phyloP scores from a whole-genome alignment of 257 asterid species.

The Marsdenia floribunda region DNA sequence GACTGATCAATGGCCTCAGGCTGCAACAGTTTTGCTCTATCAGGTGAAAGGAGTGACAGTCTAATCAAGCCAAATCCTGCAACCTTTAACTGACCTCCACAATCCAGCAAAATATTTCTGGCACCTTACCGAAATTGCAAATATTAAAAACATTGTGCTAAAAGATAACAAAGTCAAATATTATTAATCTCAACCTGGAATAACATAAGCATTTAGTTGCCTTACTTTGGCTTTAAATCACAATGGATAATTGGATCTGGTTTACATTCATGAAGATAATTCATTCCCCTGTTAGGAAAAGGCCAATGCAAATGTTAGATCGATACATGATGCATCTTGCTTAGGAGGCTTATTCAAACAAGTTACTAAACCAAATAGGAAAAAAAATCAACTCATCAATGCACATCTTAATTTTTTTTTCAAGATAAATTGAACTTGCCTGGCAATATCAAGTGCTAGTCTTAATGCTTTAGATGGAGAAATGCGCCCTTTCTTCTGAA shows the following conservation, averaged over 20 bases:
- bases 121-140: conserved; percentile 87
- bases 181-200: conserved; percentile 7
- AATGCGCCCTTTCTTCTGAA: conserved; percentile 85
- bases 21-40: conserved; percentile 67
- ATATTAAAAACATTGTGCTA: conserved; percentile 44
- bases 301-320: conserved; percentile 12
- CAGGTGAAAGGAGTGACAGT: conserved; percentile 59
- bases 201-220: conserved; percentile 58
- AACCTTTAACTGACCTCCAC: conserved; percentile 96
- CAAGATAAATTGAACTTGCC: conserved; percentile 39
- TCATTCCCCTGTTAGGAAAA: conserved; percentile 73
- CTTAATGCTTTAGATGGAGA: conserved; percentile 84
- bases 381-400: neutral
- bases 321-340: neutral
- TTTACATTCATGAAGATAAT: conserved; percentile 95
- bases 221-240: conserved; percentile 92
- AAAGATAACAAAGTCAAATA: conserved; percentile 11
- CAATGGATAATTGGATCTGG: conserved; percentile 94
- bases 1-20: conserved; percentile 70
- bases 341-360: neutral
- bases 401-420: neutral
- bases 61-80: conserved; percentile 82
- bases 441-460: conserved; percentile 86
- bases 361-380: neutral
- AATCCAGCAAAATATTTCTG: conserved; percentile 99